Conservation (phyloP, 2,329 filamentous ascomycete species). For the Teratosphaeriaceae sp. region DNA sequence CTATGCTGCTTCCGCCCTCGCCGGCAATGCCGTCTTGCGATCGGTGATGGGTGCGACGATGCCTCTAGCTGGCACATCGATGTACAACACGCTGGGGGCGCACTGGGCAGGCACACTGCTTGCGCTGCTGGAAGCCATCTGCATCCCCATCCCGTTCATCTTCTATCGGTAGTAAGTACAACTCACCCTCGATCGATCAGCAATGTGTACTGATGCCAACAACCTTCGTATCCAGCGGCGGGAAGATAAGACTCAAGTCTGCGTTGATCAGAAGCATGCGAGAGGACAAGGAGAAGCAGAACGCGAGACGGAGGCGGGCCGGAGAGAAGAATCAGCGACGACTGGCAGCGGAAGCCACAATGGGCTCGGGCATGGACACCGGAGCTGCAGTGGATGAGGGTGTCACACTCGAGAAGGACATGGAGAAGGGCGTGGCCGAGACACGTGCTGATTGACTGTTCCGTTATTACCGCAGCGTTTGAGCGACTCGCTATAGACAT, state of each 20-base stretch:
- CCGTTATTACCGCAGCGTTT: background rate
- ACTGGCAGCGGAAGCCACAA: constrained; percentile 22
- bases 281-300: constrained; percentile 42
- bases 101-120: constrained; percentile 76
- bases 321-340: constrained; percentile 24
- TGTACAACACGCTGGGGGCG: constrained; percentile 64
- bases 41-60: constrained; percentile 69
- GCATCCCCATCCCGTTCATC: constrained; percentile 73
- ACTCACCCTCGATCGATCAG: constrained; percentile 27
- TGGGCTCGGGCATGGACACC: constrained; percentile 35
- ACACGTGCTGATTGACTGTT: constrained; percentile 5
- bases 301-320: constrained; percentile 35
- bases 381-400: constrained; percentile 30
- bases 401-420: constrained; percentile 19
- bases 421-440: constrained; percentile 11
- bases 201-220: constrained; percentile 25
- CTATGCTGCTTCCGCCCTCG: constrained; percentile 73
- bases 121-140: constrained; percentile 62
- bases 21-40: constrained; percentile 70
- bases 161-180: constrained; percentile 45
- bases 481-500: too few relatives aligned
- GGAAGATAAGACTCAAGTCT: constrained; percentile 51
- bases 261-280: constrained; percentile 44
- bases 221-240: too few relatives aligned
- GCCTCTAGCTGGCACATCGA: constrained; percentile 64